Conservation (phyloP, 208 protist genomes). For the Wallacemonas sp. region DNA sequence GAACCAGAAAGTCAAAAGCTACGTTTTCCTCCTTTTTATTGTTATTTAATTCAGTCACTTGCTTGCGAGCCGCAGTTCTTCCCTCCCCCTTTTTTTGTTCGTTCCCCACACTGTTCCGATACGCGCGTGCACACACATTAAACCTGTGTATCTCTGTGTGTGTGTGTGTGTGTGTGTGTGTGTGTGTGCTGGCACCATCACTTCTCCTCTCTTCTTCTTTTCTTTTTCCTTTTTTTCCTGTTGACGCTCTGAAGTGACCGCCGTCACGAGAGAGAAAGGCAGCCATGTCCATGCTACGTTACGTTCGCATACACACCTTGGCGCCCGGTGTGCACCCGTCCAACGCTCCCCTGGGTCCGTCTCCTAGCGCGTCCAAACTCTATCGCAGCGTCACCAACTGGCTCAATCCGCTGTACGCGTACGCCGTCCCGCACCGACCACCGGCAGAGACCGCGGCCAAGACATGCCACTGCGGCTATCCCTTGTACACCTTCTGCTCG, state of each 20-base stretch:
- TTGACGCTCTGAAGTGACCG: background rate
- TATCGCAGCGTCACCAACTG: constrained; percentile 14
- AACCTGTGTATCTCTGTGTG: too few species aligned
- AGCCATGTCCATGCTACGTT: constrained; percentile 46
- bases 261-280: too few species aligned
- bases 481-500: constrained; percentile 61
- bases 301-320: constrained; percentile 44
- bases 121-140: too few species aligned
- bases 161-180: too few species aligned
- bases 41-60: too few species aligned
- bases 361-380: constrained; percentile 11
- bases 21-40: too few species aligned
- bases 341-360: background rate
- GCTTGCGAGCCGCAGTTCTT: too few species aligned
- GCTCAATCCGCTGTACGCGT: constrained; percentile 37
- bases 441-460: constrained; percentile 24
- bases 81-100: too few species aligned
- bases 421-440: constrained; percentile 39
- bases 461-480: constrained; percentile 57
- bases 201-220: background rate
- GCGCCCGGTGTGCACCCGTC: constrained; percentile 15
- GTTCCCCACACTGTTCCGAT: too few species aligned
- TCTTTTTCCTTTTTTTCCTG: constrained; percentile 17
- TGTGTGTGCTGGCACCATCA: too few species aligned
- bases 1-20: too few species aligned